Conservation (phyloP, 2,329 filamentous ascomycete genomes). For the Trichoderma koningiopsis region DNA sequence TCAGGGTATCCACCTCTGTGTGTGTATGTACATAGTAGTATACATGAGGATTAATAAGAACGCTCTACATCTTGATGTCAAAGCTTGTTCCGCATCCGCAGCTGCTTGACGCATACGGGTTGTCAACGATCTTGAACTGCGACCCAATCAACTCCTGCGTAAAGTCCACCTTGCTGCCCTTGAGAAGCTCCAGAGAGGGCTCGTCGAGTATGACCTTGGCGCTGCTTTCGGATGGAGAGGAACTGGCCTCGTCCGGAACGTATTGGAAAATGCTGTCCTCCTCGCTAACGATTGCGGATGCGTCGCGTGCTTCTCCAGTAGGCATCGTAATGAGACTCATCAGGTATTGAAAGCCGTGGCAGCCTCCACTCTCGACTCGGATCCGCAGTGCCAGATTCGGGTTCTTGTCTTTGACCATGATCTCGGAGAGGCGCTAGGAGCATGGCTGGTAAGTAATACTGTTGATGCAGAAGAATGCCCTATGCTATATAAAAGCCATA, state of each 20-base stretch:
- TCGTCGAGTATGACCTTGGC: conserved; percentile 90
- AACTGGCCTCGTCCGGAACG: conserved; percentile 50
- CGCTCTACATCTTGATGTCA: conserved; percentile 71
- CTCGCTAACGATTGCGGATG: conserved; percentile 52
- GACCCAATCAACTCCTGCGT: conserved; percentile 87
- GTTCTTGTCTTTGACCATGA: conserved; percentile 72
- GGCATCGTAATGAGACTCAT: conserved; percentile 79
- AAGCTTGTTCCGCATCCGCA: conserved; percentile 98
- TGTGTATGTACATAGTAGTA: not conserved
- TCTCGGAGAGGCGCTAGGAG: conserved; percentile 69
- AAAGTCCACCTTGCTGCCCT: conserved; percentile 94
- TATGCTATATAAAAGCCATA: conserved; percentile 42
- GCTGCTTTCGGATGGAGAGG: conserved; percentile 36
- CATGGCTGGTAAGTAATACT: not conserved
- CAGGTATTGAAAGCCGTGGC: conserved; percentile 96
- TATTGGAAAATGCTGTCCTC: conserved; percentile 90
- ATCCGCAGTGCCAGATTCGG: conserved; percentile 86
- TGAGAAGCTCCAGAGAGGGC: conserved; percentile 82
- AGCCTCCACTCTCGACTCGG: conserved; percentile 89
- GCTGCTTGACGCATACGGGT: conserved; percentile 86
- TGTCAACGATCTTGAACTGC: conserved; percentile 96
- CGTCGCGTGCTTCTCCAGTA: conserved; percentile 37
- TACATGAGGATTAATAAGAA: not conserved
- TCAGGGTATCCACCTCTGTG: not conserved
- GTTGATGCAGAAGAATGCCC: not conserved